Conservation (phyloP, 148 eudicot genomes). For the Silene conica region DNA sequence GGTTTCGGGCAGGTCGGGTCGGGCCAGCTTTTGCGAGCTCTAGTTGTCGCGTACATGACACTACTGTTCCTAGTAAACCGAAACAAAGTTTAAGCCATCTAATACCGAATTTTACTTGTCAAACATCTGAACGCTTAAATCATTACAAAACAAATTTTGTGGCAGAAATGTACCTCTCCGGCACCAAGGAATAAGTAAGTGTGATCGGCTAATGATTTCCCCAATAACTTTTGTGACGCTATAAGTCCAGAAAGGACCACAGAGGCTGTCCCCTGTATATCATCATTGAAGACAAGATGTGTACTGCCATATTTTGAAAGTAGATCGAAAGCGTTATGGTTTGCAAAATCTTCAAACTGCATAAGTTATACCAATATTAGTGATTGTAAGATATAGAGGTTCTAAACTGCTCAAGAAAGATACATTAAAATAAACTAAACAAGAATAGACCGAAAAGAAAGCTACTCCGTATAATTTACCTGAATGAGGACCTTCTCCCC, state of each 20-base stretch:
- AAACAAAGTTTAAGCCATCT: too few relatives aligned
- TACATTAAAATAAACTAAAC: neutral
- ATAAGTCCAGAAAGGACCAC: slow-evolving; percentile 92
- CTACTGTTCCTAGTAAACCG: too few relatives aligned
- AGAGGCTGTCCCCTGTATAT: slow-evolving; percentile 99
- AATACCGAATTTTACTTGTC: neutral
- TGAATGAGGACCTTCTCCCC: slow-evolving; percentile 97
- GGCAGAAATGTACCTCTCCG: slow-evolving; percentile 60
- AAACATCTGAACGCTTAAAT: neutral
- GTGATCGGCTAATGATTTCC: slow-evolving; percentile 80
- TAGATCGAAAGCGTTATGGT: slow-evolving; percentile 89
- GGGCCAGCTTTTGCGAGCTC: too few relatives aligned
- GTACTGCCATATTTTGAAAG: slow-evolving; percentile 76
- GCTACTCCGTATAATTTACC: slow-evolving; percentile 34
- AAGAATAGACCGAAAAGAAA: neutral
- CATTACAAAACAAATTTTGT: neutral
- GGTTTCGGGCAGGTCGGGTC: too few relatives aligned
- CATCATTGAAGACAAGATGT: slow-evolving; percentile 97
- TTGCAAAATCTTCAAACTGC: slow-evolving; percentile 98
- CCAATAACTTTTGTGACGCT: slow-evolving; percentile 62
- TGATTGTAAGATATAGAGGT: neutral
- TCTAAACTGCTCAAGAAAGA: neutral
- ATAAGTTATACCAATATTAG: slow-evolving; percentile 13
- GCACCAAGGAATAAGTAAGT: slow-evolving; percentile 90
- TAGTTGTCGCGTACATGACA: too few relatives aligned